These are phyloP conservation scores for Podosphaera xanthii DNA, from an alignment of 2,329 filamentous ascomycete genomes.

Conservation along the genomic window DNA sequence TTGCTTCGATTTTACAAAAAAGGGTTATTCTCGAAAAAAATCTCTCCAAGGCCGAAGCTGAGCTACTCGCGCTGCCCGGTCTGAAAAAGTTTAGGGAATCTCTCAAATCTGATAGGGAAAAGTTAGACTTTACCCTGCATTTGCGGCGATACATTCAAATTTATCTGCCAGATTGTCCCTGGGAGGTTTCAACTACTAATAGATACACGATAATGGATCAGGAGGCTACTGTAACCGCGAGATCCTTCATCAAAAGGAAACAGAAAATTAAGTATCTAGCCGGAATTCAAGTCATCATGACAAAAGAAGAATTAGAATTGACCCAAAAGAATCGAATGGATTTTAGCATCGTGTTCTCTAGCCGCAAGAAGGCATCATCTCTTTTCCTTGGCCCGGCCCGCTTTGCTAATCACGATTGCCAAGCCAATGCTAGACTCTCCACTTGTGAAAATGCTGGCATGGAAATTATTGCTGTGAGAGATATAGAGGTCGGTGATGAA, in stretches of 20 bases:
- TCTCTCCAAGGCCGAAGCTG: constrained; percentile 42
- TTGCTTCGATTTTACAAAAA: constrained; percentile 35
- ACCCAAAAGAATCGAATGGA: constrained; percentile 68
- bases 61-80: constrained; percentile 49
- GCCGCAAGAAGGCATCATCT: constrained; percentile 70
- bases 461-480: constrained; percentile 62
- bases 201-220: constrained; percentile 66
- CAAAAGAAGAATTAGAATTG: constrained; percentile 68
- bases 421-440: constrained; percentile 70
- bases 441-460: constrained; percentile 72
- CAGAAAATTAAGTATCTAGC: constrained; percentile 78
- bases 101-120: constrained; percentile 54
- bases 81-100: constrained; percentile 45
- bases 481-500: constrained; percentile 75
- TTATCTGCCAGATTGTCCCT: constrained; percentile 81
- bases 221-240: constrained; percentile 70
- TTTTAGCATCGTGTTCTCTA: constrained; percentile 91
- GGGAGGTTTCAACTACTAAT: constrained; percentile 84
- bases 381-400: constrained; percentile 86
- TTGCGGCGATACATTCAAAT: constrained; percentile 79
- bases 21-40: constrained; percentile 58
- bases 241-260: constrained; percentile 55
- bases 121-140: constrained; percentile 67
- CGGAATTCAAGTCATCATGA: constrained; percentile 82
- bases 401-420: constrained; percentile 93